Evolutionary conservation across 1,139 yeast species (phyloP).

Genomic region (Lodderomyces orthopsilosis): DNA sequence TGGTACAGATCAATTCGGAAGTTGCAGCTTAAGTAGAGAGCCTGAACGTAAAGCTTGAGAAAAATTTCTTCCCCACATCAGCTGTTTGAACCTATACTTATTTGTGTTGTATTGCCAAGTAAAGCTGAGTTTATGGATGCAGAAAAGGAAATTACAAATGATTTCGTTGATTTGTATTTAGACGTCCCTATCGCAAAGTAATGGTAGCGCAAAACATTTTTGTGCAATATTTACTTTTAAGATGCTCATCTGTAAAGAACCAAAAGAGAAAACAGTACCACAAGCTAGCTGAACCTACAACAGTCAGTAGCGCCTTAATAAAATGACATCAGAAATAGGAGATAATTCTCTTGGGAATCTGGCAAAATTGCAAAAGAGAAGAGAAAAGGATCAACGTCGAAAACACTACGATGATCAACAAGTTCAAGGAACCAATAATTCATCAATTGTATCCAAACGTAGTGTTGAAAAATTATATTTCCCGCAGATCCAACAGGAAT

Average conservation of each 20-base stretch:
- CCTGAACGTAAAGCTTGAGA: too few relatives aligned
- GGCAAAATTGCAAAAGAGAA: conserved; percentile 33
- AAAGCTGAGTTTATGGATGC: neutral
- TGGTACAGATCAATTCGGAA: too few relatives aligned
- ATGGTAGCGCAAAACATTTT: neutral
- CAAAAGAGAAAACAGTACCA: too few relatives aligned
- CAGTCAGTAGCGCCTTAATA: too few relatives aligned
- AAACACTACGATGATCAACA: conserved; percentile 57
- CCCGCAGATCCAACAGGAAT: conserved; percentile 36
- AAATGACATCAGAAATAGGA: neutral
- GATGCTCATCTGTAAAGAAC: conserved; percentile 1
- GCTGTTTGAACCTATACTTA: too few relatives aligned
- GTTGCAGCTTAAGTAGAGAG: too few relatives aligned
- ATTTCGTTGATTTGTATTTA: neutral
- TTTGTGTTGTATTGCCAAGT: too few relatives aligned
- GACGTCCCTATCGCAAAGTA: too few relatives aligned
- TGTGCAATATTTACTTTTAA: neutral
- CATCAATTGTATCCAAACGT: conserved; percentile 79
- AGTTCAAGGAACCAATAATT: conserved; percentile 79
- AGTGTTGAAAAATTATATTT: conserved; percentile 71
- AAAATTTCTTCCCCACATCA: too few relatives aligned
- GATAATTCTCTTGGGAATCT: conserved; percentile 1
- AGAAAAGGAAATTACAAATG: neutral
- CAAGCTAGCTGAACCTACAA: neutral
- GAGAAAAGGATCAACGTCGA: conserved; percentile 47